A percentile compares a stretch with the other conserved stretches of the same genome.
phyloP scores from a whole-genome alignment of 2,329 filamentous ascomycete genomes.

The Colletotrichum sp. region DNA sequence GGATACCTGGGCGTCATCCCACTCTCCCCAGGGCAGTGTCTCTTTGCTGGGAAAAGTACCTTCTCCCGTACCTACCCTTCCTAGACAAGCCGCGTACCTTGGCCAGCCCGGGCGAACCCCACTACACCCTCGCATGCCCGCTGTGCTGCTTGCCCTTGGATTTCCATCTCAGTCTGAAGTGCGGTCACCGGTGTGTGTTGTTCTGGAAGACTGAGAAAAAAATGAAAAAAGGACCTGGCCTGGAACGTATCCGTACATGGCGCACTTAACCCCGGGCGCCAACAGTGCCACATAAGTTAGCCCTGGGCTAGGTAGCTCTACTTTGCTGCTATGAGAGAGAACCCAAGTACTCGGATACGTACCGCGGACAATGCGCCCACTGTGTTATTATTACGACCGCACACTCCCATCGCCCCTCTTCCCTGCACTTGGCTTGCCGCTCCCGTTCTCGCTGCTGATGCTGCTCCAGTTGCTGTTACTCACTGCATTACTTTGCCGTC shows the following conservation, averaged over 20 bases:
- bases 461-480: not conserved
- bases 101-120: constrained; percentile 3
- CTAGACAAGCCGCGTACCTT: not conserved
- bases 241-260: not conserved
- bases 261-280: not conserved
- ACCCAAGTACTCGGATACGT: not conserved
- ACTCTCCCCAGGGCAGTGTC: too few species aligned
- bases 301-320: not conserved
- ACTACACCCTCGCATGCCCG: constrained; percentile 17
- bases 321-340: not conserved
- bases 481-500: not conserved
- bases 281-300: not conserved
- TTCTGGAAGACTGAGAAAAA: not conserved
- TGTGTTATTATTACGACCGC: constrained; percentile 1
- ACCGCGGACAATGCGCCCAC: not conserved
- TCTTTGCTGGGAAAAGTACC: not conserved
- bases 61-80: not conserved
- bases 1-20: constrained; percentile 6
- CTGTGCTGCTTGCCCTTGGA: not conserved
- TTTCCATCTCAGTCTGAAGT: not conserved
- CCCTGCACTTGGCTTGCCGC: not conserved
- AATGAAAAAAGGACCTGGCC: not conserved
- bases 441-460: not conserved
- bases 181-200: not conserved
- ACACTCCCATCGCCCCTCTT: not conserved